Evolutionary conservation across 2,329 filamentous ascomycete species (phyloP), one percentile per base, ranked within the genome.

Genomic region (Ilyonectria mors-panacis): DNA sequence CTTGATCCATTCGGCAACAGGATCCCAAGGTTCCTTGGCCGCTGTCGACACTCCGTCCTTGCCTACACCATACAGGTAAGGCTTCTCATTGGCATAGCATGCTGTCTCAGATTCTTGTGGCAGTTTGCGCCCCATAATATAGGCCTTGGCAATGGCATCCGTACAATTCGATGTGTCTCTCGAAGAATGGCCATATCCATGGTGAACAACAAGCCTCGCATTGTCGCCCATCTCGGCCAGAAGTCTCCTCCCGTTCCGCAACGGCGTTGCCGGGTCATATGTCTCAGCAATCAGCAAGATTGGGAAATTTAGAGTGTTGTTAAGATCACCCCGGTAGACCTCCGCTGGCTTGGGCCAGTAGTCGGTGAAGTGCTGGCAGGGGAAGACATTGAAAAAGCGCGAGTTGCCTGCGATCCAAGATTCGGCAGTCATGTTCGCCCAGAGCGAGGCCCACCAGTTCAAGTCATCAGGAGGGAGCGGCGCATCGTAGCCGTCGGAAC

Each of bases 221-320:
- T 86, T 87, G 8, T 71, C 60, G 0, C 84, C 85, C 84, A 87
- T 85, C 60, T 85, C 84, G 0, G 69, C 57, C 19, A 82, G 63
- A 3, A 87, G 76, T 28, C 84, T 75, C 13, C 83, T 76, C 1
- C 84, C 85, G 62, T 87, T 86, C 6, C 84, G 80, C 48, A 87
- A 72, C 5, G 85, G 85, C 7, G 85, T 87, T 2, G 85, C 85
- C 0, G 85, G 85, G 63, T 87, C 85, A 63, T 87, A 83, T 6
- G 82, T 83, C 77, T 84, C 84, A 1, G 85, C 84, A 44, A 87
- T 82, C 44, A 87, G 77, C 44, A 87, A 72, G 2, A 87, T 75
- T 0, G 85, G 84, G 61, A 83, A 69, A 26, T 78, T 80, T 9
- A 87, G 79, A 0, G 81, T 82, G 54, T 80, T 71, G 72, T 85